A percentile compares a stretch with the other conserved stretches of the same genome.
Evolutionary conservation across 2,329 filamentous ascomycete species (phyloP).

Genomic region (Pyrenochaeta sp.): DNA sequence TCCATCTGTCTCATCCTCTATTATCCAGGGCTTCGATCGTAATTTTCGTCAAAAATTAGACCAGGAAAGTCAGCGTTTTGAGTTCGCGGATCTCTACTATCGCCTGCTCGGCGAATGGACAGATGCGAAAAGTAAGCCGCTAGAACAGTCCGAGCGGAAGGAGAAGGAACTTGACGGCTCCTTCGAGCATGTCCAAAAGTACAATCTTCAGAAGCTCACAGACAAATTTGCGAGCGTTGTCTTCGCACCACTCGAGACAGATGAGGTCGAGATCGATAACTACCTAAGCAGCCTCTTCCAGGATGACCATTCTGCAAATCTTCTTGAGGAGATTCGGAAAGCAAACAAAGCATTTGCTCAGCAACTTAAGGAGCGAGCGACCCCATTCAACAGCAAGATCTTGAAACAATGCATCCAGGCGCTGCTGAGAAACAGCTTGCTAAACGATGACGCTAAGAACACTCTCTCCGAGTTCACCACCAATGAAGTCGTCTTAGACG

Average conservation of each 20-base stretch:
- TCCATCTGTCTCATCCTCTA: conserved; percentile 16
- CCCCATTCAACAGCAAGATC: conserved; percentile 12
- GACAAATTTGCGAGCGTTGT: conserved; percentile 27
- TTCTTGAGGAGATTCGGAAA: conserved; percentile 10
- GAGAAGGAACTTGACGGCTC: conserved; percentile 21
- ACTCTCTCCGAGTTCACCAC: conserved; percentile 20
- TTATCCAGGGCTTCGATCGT: conserved; percentile 17
- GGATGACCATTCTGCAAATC: conserved; percentile 14
- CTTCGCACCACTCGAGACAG: conserved; percentile 25
- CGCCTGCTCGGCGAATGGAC: conserved; percentile 25
- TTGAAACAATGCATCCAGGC: conserved; percentile 20
- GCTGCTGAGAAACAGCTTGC: conserved; percentile 20
- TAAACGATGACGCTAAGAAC: conserved; percentile 23
- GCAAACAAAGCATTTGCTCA: conserved; percentile 2
- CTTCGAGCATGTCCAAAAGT: conserved; percentile 24
- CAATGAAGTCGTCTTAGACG: conserved; percentile 53
- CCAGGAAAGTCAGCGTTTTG: conserved; percentile 24
- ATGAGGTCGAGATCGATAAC: conserved; percentile 22
- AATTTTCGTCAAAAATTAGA: conserved; percentile 18
- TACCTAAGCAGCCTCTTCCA: conserved; percentile 23
- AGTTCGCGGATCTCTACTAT: conserved; percentile 26
- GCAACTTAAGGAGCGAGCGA: conserved; percentile 6
- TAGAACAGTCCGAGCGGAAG: conserved; percentile 13
- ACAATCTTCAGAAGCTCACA: conserved; percentile 21
- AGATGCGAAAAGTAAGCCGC: conserved; percentile 14